Evolutionary conservation across 2,329 filamentous ascomycete species (phyloP).

Genomic region (Hortaea sp.): DNA sequence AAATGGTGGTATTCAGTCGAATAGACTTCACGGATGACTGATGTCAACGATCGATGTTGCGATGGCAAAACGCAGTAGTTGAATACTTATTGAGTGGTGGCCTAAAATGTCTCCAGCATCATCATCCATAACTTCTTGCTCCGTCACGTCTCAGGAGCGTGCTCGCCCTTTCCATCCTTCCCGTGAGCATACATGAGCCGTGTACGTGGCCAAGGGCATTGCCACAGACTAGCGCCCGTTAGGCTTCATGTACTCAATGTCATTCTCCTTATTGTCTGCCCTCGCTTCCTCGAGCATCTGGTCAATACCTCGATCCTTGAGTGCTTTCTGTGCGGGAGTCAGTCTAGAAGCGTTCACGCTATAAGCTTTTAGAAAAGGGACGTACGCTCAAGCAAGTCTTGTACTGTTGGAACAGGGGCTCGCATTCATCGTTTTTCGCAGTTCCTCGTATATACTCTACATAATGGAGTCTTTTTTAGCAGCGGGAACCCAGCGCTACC

Average conservation of each 20-base stretch:
- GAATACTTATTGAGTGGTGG: too few species aligned
- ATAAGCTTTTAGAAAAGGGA: not conserved
- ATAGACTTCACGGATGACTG: too few species aligned
- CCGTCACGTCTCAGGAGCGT: too few species aligned
- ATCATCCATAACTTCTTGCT: too few species aligned
- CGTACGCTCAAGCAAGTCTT: slow-evolving; percentile 73
- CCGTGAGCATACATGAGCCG: not conserved
- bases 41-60: too few species aligned
- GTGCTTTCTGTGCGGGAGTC: slow-evolving; percentile 51
- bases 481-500: not conserved
- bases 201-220: not conserved
- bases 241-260: slow-evolving; percentile 55
- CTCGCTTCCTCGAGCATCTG: slow-evolving; percentile 84
- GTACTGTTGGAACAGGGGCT: slow-evolving; percentile 77
- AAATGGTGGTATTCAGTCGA: too few species aligned
- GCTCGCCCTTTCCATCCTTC: too few species aligned
- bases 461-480: not conserved
- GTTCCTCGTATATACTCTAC: slow-evolving; percentile 78
- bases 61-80: too few species aligned
- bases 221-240: slow-evolving; percentile 15
- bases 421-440: slow-evolving; percentile 77
- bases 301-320: slow-evolving; percentile 86
- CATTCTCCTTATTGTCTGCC: slow-evolving; percentile 81
- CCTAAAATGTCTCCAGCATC: too few species aligned
- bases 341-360: too few species aligned